Base-by-base conservation (phyloP, 371 early-diverging fungal species). In the Rhizopus sp. region DNA sequence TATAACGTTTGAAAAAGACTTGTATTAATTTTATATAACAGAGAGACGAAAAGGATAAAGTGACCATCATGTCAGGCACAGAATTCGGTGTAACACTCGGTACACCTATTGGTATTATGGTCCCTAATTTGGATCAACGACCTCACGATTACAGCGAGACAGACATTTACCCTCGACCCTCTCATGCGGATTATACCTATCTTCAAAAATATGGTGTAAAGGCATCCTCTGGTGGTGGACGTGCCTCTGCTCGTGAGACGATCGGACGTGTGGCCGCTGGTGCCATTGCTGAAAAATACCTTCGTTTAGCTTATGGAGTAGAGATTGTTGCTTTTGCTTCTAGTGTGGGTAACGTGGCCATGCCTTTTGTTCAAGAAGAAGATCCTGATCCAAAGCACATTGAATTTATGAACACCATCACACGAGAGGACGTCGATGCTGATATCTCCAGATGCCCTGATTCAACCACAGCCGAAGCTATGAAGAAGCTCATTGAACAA, bases 111-210 rank as follows among this genome's bases (percentile, higher is more conserved):
- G 90, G 91, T 62, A 78, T 98, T 70, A 84, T 84, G 39, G 97
- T 98, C 13, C 88, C 88, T 46, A 98, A 98, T 80, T 81, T 90
- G 68, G 97, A 98, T 81, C 97, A 98, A 65, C 82, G 96, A 15
- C 97, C 98, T 23, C 88, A 90, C 62, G 98, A 98, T 72, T 98
- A 98, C 72, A 87, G 91, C 51, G 97, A 96, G 60, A 97, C 89
- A 8, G 93, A 93, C 62, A 73, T 90, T 13, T 93, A 85, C 61
- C 98, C 97, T 45, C 89, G 98, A 16, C 98, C 98, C 12, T 90
- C 91, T 17, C 98, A 98, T 54, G 98, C 98, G 15, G 98, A 98
- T 75, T 96, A 85, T 79, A 98, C 98, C 7, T 98, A 98, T 62
- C 68, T 98, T 58, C 80, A 93, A 67, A 98, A 98, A 73, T 98